Evolutionary conservation across 2,329 filamentous ascomycete species (phyloP).

Genomic region (Apiospora pterosperma): DNA sequence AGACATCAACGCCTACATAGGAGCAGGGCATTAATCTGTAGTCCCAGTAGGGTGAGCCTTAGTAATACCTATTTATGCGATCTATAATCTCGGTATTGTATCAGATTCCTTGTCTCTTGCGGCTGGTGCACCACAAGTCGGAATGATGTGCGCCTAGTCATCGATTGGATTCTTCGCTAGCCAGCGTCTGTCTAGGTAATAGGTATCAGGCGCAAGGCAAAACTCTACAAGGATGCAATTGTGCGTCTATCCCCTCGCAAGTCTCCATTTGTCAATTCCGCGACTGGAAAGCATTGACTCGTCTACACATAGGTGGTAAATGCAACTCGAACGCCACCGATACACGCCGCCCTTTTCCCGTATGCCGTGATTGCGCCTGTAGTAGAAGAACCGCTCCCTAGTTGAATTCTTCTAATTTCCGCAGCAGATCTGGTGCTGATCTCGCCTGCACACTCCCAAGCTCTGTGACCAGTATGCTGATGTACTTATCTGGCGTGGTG

Average conservation of each 20-base stretch:
- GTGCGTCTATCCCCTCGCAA: neutral
- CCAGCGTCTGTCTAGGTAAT: neutral
- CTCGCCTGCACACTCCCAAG: slow-evolving; percentile 82
- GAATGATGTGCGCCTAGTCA: neutral
- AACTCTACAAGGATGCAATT: neutral
- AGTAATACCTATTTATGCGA: no score
- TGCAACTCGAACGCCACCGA: neutral
- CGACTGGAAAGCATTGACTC: neutral
- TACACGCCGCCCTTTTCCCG: neutral
- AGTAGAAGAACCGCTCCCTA: slow-evolving; percentile 24
- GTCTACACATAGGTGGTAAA: neutral
- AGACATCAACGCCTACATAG: neutral
- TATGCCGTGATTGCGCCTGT: neutral
- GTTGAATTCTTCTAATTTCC: slow-evolving; percentile 54
- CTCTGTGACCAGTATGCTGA: slow-evolving; percentile 88
- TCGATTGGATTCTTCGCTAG: neutral
- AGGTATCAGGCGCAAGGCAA: neutral
- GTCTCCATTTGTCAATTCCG: neutral
- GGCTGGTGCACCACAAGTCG: neutral
- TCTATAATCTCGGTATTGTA: no score
- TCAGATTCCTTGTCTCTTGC: no score
- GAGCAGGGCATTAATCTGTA: neutral
- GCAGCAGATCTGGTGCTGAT: slow-evolving; percentile 67
- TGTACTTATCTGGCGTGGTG: slow-evolving; percentile 81
- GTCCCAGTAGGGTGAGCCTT: no score